Evolutionary conservation across 2,329 filamentous ascomycete genomes (phyloP).

Genomic region (Colletotrichum orbiculare): DNA sequence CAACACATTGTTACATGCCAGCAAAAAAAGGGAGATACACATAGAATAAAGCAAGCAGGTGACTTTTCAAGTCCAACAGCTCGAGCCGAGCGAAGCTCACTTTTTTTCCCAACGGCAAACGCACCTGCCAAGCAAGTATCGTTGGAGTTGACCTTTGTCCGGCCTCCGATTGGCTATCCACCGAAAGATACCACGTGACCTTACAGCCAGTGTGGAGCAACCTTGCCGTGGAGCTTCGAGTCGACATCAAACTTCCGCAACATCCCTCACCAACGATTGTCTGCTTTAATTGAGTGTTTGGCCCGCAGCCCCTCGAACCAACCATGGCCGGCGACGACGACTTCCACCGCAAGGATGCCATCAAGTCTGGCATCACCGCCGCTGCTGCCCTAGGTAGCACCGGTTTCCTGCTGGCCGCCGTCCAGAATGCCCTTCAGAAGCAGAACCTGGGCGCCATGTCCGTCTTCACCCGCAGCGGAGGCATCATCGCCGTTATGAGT

Average conservation of each 20-base stretch:
- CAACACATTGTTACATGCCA: too few species aligned
- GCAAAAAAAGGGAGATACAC: too few species aligned
- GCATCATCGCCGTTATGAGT: conserved; percentile 67
- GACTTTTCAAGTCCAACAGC: too few species aligned
- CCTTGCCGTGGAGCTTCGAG: conserved; percentile 35
- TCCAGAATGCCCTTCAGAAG: conserved; percentile 88
- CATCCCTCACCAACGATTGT: conserved; percentile 32
- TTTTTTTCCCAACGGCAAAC: too few species aligned
- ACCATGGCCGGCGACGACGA: conserved; percentile 50
- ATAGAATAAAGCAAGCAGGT: too few species aligned
- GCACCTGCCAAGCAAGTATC: not conserved
- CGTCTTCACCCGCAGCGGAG: conserved; percentile 82
- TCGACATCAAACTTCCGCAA: conserved; percentile 38
- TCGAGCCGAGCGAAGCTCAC: too few species aligned
- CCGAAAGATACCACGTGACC: conserved; percentile 22
- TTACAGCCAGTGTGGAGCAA: conserved; percentile 7
- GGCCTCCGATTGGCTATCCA: conserved; percentile 28
- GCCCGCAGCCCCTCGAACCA: conserved; percentile 30
- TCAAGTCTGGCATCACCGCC: conserved; percentile 73
- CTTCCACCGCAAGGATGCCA: conserved; percentile 76
- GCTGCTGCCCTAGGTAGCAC: conserved; percentile 72
- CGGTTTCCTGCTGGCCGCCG: conserved; percentile 78
- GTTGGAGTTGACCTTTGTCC: conserved; percentile 33
- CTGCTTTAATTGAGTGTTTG: conserved; percentile 35
- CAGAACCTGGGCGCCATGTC: conserved; percentile 84